These are phyloP conservation scores for Paraphaeosphaeria minitans DNA, from an alignment of 2,329 filamentous ascomycete species.

Conservation along the genomic window DNA sequence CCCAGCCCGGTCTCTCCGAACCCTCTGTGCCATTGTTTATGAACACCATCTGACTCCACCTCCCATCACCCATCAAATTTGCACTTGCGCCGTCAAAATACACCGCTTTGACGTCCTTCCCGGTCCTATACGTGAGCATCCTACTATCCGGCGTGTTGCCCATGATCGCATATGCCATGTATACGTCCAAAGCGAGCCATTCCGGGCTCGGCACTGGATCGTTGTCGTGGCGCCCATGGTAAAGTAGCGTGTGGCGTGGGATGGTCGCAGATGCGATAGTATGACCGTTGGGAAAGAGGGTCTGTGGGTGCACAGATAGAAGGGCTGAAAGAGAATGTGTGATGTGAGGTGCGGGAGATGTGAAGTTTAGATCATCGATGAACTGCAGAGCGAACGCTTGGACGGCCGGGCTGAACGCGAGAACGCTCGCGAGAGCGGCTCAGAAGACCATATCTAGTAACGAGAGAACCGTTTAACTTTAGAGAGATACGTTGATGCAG, in stretches of 20 bases:
- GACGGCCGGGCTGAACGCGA: background rate
- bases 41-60: constrained; percentile 58
- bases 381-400: constrained; percentile 2
- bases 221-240: constrained; percentile 54
- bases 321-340: constrained; percentile 56
- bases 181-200: constrained; percentile 59
- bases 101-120: constrained; percentile 49
- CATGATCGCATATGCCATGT: constrained; percentile 62
- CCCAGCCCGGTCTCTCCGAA: constrained; percentile 35
- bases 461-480: background rate
- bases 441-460: background rate
- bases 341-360: constrained; percentile 53
- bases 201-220: constrained; percentile 55
- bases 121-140: constrained; percentile 57
- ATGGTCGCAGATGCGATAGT: constrained; percentile 55
- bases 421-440: background rate
- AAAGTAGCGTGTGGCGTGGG: constrained; percentile 54
- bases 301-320: constrained; percentile 58
- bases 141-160: constrained; percentile 51
- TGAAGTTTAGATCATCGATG: constrained; percentile 50
- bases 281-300: constrained; percentile 58
- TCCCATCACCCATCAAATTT: constrained; percentile 54
- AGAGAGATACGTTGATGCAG: background rate
- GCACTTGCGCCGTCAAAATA: constrained; percentile 60
- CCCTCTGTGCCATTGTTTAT: constrained; percentile 52